Conservation (phyloP, 352 stramenopile species). For the Globisporangium nunn region DNA sequence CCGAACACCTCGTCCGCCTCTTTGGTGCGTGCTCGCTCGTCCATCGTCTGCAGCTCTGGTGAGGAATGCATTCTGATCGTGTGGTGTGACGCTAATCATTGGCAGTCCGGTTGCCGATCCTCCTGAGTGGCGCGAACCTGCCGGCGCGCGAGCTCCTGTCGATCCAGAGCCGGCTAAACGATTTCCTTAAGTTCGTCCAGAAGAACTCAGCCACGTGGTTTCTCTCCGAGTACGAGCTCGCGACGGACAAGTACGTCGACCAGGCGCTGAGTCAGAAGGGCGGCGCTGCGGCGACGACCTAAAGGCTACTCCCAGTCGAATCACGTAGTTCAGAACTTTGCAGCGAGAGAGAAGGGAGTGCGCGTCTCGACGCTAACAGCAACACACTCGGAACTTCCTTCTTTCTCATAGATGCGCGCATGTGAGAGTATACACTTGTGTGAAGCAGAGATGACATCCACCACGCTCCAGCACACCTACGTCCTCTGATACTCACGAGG, state of each 20-base stretch:
- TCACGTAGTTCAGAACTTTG: too few relatives aligned
- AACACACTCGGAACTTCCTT: too few relatives aligned
- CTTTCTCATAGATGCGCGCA: too few relatives aligned
- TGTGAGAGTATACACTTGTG: too few relatives aligned
- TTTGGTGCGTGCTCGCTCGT: constrained; percentile 51
- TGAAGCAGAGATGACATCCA: too few relatives aligned
- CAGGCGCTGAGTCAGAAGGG: constrained; percentile 17
- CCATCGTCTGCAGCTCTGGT: background rate
- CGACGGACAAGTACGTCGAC: constrained; percentile 49
- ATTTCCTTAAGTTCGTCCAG: constrained; percentile 82
- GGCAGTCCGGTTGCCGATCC: constrained; percentile 72
- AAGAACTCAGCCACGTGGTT: constrained; percentile 70
- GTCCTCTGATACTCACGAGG: too few relatives aligned
- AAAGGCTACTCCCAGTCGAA: background rate
- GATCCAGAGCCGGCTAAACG: constrained; percentile 69
- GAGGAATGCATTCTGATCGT: background rate
- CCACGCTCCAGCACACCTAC: too few relatives aligned
- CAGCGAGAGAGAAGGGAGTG: too few relatives aligned
- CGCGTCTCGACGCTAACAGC: too few relatives aligned
- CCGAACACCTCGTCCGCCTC: constrained; percentile 86
- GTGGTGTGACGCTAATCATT: background rate
- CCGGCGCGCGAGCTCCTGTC: constrained; percentile 45
- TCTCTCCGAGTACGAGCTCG: constrained; percentile 55
- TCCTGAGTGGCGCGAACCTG: constrained; percentile 57
- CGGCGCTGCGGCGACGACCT: constrained; percentile 7